Evolutionary conservation across 257 asterid genomes (phyloP).

Genomic region (Anisodus acutangulus): DNA sequence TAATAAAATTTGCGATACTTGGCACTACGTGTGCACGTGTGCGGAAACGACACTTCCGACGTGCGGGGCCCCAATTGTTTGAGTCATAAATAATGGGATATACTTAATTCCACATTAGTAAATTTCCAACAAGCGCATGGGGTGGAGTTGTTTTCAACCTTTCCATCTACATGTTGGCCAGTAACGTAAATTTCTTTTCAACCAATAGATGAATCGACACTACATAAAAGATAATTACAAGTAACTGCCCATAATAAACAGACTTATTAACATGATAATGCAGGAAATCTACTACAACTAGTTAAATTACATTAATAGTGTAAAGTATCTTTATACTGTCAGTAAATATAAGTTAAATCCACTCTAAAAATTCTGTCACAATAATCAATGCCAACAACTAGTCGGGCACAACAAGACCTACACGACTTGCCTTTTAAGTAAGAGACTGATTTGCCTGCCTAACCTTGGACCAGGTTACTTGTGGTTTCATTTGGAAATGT

Average conservation of each 20-base stretch:
- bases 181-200: constrained; percentile 51
- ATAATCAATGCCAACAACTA: background rate
- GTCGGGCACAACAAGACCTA: background rate
- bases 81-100: no score
- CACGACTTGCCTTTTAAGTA: no score
- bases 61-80: no score
- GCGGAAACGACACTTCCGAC: no score
- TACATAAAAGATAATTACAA: background rate
- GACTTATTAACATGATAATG: background rate
- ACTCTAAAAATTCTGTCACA: background rate
- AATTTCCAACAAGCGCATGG: constrained; percentile 73
- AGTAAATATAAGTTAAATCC: background rate
- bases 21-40: no score
- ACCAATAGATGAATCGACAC: background rate
- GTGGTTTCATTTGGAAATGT: no score
- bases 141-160: constrained; percentile 73
- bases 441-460: no score
- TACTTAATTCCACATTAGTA: no score
- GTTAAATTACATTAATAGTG: background rate
- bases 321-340: background rate
- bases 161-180: constrained; percentile 64
- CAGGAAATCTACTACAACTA: no score
- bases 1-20: no score
- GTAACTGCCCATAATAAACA: background rate
- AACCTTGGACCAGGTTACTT: no score